Base-by-base conservation (phyloP, 2,329 filamentous ascomycete species). In the Alternaria gaisen region DNA sequence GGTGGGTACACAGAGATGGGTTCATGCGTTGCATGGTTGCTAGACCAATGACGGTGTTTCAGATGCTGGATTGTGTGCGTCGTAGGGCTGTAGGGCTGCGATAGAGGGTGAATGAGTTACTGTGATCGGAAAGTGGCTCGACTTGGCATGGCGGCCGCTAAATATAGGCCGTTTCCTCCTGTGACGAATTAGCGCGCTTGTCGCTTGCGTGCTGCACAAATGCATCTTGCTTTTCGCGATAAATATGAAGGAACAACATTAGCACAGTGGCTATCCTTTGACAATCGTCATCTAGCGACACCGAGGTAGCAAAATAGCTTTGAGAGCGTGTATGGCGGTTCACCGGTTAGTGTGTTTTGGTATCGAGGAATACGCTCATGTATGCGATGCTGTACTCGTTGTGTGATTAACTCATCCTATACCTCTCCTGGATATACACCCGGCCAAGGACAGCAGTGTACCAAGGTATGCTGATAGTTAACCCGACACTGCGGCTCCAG, bases 1-100 rank as follows among this genome's bases (percentile, higher is more conserved):
- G 60, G 43, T 53, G 55, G 61, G 57, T 41, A 41, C 56, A 67
- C 65, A 61, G 59, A 48, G 58, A 64, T 55, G 65, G 59, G 64
- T 63, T 63, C 47, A 63, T 56, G 61, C 55, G 62, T 66, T 57
- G 59, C 64, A 58, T 64, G 42, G 61, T 60, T 48, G 44, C 58
- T 54, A 40, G 36, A 52, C 53, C 63, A 54, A 64, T 60, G 52
- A 34, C 50, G 56, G 36, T 56, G 54, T 41, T 47, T 48, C 36
- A 56, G 53, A 28, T 56, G 61, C 57, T 60, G 41, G 47, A 30
- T 52, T 42, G 51, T 48, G 51, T 69, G 70, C 56, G 65, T 65
- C 65, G 64, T 70, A 72, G 65, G 70, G 67, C 70, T 69, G 64
- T 64, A 65, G 62, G 62, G 66, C 60, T 67, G 60, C 40, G 43